A percentile compares a stretch with the other conserved stretches of the same genome.
These are phyloP conservation scores for Xylaria flabelliformis DNA, from an alignment of 495 filamentous ascomycete genomes.

Conservation along the genomic window DNA sequence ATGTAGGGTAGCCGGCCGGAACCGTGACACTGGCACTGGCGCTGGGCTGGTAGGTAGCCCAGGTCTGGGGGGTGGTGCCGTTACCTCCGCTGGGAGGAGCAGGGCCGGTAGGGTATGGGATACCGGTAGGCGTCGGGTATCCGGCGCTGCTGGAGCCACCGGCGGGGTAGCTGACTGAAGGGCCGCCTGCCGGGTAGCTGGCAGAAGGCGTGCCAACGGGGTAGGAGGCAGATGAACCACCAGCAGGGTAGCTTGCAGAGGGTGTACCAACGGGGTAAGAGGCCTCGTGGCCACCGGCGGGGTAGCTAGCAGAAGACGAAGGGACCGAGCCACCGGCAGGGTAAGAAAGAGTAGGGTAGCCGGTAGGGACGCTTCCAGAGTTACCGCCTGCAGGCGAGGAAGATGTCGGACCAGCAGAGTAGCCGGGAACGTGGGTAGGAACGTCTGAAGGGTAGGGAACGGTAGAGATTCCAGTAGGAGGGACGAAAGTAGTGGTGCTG, in stretches of 20 bases:
- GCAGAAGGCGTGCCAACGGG: slow-evolving; percentile 22
- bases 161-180: slow-evolving; percentile 19
- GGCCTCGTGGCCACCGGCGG: slow-evolving; percentile 17
- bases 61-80: slow-evolving; percentile 27
- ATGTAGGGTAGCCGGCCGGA: slow-evolving; percentile 28
- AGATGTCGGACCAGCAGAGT: slow-evolving; percentile 24
- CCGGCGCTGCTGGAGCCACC: slow-evolving; percentile 17
- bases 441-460: slow-evolving; percentile 36
- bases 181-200: slow-evolving; percentile 22
- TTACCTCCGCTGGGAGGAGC: slow-evolving; percentile 24
- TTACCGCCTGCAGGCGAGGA: slow-evolving; percentile 25
- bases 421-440: slow-evolving; percentile 23
- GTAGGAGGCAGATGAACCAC: slow-evolving; percentile 22
- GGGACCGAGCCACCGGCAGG: slow-evolving; percentile 16
- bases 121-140: slow-evolving; percentile 23
- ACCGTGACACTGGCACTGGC: slow-evolving; percentile 14
- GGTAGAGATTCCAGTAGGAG: slow-evolving; percentile 37
- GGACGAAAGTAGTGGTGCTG: slow-evolving; percentile 36
- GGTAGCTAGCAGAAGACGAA: slow-evolving; percentile 17
- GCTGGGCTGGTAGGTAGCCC: slow-evolving; percentile 32
- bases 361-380: slow-evolving; percentile 12
- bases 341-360: slow-evolving; percentile 7
- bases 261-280: slow-evolving; percentile 21
- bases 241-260: slow-evolving; percentile 8
- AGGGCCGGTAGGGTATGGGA: slow-evolving; percentile 30